phyloP scores from a whole-genome alignment of 1,284 basidiomycete species.

The Cryptococcus sp. region DNA sequence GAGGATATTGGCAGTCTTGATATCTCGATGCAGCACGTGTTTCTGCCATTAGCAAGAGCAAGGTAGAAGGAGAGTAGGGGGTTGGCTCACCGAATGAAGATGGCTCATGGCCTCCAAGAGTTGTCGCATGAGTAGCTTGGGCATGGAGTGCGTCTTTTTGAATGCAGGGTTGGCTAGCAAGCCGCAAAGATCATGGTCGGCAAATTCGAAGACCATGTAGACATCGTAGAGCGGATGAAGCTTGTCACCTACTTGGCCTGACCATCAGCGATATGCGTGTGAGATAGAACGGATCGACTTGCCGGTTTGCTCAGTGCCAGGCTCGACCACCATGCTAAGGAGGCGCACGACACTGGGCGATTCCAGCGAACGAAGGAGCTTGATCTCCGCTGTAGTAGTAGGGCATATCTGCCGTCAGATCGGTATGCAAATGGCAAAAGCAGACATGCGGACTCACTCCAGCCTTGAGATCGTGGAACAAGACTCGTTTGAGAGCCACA shows the following conservation, averaged over 20 bases:
- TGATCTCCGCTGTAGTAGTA: slow-evolving; percentile 96
- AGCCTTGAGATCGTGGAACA: slow-evolving; percentile 92
- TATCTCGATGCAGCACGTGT: slow-evolving; percentile 91
- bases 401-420: slow-evolving; percentile 56
- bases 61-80: not conserved
- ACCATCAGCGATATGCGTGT: too few species aligned
- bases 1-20: slow-evolving; percentile 96
- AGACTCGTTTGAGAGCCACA: slow-evolving; percentile 77
- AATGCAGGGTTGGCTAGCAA: slow-evolving; percentile 84
- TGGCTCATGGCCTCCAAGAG: slow-evolving; percentile 90
- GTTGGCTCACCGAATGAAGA: slow-evolving; percentile 70
- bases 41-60: slow-evolving; percentile 55
- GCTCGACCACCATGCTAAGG: slow-evolving; percentile 74
- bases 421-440: not conserved
- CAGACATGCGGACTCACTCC: slow-evolving; percentile 64
- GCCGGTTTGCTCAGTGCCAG: slow-evolving; percentile 38
- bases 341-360: slow-evolving; percentile 84
- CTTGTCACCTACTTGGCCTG: too few species aligned
- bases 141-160: slow-evolving; percentile 69
- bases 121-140: slow-evolving; percentile 95
- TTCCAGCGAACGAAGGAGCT: slow-evolving; percentile 82
- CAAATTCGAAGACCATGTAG: slow-evolving; percentile 99
- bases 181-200: slow-evolving; percentile 98
- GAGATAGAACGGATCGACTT: not conserved
- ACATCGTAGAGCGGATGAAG: slow-evolving; percentile 49